Evolutionary conservation across 2,329 filamentous ascomycete genomes (phyloP).

Genomic region (Albophoma yamanashiensis): DNA sequence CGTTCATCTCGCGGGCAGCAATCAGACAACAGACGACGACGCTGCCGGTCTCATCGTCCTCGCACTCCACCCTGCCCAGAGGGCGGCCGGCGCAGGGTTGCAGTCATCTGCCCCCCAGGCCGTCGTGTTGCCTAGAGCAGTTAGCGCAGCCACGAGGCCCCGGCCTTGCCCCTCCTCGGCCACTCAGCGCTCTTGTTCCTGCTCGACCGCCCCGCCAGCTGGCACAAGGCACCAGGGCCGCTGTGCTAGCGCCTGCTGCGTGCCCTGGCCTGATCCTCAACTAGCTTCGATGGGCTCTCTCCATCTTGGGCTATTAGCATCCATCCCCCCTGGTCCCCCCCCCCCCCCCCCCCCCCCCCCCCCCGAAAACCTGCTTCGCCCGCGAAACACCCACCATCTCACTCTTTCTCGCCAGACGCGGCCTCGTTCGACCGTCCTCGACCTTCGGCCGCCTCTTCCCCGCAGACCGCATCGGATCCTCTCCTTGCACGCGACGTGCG

Average conservation of each 20-base stretch:
- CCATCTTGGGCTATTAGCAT: background rate
- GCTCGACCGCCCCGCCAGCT: background rate
- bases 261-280: background rate
- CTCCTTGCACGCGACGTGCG: background rate
- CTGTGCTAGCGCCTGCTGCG: background rate
- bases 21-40: background rate
- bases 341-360: background rate
- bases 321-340: background rate
- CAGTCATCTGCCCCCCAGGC: background rate
- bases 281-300: background rate
- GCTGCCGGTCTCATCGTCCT: background rate
- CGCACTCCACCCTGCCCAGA: background rate
- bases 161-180: slow-evolving; percentile 1
- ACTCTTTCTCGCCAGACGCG: background rate
- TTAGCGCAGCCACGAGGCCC: background rate
- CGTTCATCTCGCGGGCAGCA: background rate
- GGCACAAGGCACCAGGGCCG: background rate
- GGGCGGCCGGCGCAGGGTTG: background rate
- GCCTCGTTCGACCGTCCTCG: background rate
- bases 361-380: background rate
- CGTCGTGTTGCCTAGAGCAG: background rate
- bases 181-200: slow-evolving; percentile 11
- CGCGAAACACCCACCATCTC: background rate
- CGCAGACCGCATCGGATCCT: background rate
- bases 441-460: background rate